Evolutionary conservation across 169 alveolate genomes (phyloP).

Genomic region (Plasmodium berghei): DNA sequence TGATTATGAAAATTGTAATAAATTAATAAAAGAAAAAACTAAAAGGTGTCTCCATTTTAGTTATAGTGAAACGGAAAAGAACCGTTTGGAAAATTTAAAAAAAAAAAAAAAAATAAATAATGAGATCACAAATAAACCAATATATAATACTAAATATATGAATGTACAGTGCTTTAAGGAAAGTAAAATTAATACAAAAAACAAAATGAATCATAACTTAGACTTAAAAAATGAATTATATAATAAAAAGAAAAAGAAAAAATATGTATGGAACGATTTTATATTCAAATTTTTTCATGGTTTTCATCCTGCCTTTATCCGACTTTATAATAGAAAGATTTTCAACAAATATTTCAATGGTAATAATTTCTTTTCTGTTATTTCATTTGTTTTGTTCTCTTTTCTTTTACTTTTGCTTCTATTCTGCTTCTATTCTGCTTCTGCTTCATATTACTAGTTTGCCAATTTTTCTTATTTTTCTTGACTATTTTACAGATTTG

Average conservation of each 20-base stretch:
- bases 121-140: background rate
- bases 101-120: conserved; percentile 18
- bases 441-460: background rate
- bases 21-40: background rate
- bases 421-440: background rate
- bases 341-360: conserved; percentile 37
- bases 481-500: conserved; percentile 3
- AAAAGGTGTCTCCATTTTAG: conserved; percentile 30
- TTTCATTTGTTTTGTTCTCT: background rate
- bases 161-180: conserved; percentile 32
- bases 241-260: background rate
- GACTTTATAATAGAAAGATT: conserved; percentile 54
- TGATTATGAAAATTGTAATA: background rate
- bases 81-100: conserved; percentile 17
- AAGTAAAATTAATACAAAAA: background rate
- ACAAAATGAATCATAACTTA: background rate
- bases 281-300: background rate
- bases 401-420: background rate
- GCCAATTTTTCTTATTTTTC: background rate
- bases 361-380: background rate
- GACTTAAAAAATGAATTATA: background rate
- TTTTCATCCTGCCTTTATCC: conserved; percentile 64
- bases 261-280: background rate
- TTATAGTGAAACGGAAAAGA: conserved; percentile 30
- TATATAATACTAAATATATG: background rate